These are phyloP conservation scores for Xanthoconium purpureum DNA, from an alignment of 768 basidiomycete species.

Conservation along the genomic window DNA sequence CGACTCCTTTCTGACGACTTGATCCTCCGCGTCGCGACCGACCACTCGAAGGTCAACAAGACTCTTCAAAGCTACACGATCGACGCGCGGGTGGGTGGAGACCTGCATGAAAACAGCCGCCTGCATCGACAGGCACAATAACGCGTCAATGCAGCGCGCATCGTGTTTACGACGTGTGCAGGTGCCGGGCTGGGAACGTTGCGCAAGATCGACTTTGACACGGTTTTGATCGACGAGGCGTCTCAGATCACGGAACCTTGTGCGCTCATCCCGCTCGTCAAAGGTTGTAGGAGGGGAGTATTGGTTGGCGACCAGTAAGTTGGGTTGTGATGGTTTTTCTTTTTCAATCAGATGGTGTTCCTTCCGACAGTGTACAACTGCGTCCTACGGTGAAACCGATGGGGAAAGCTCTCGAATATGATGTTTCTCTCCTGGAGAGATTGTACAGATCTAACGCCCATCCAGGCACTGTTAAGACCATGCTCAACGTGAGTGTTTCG, in stretches of 20 bases:
- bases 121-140: conserved; percentile 58
- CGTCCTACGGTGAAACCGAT: conserved; percentile 62
- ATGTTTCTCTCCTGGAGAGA: conserved; percentile 60
- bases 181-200: conserved; percentile 59
- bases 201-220: conserved; percentile 53
- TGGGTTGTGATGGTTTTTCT: not conserved
- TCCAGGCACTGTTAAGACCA: conserved; percentile 48
- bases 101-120: conserved; percentile 55
- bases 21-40: conserved; percentile 68
- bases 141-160: conserved; percentile 50
- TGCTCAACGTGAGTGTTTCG: conserved; percentile 48
- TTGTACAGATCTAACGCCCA: conserved; percentile 41
- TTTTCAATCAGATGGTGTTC: not conserved
- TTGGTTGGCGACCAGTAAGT: conserved; percentile 72
- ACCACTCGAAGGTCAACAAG: conserved; percentile 59
- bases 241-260: conserved; percentile 69
- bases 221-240: conserved; percentile 66
- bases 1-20: conserved; percentile 49
- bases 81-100: conserved; percentile 58
- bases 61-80: conserved; percentile 56
- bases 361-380: conserved; percentile 52
- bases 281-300: conserved; percentile 54
- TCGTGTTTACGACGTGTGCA: conserved; percentile 67
- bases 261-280: conserved; percentile 64
- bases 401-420: conserved; percentile 53